Evolutionary conservation across 352 stramenopile genomes (phyloP).

Genomic region (Thalassiosira hispida): DNA sequence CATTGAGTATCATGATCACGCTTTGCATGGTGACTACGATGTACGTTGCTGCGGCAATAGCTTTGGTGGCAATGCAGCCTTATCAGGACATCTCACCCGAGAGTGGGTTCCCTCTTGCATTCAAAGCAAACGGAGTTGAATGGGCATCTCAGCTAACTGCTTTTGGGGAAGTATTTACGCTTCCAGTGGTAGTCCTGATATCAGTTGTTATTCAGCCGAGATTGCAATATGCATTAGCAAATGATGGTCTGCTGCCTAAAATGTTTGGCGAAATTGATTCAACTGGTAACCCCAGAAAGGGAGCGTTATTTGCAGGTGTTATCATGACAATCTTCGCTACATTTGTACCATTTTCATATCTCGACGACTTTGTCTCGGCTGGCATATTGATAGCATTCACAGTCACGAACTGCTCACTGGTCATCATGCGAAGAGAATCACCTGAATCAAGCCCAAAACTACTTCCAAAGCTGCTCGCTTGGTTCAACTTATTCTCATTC

Average conservation of each 20-base stretch:
- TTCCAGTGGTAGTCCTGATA: constrained; percentile 93
- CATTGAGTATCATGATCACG: constrained; percentile 89
- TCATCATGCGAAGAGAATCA: constrained; percentile 63
- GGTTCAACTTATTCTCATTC: constrained; percentile 67
- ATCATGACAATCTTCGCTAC: constrained; percentile 77
- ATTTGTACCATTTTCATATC: constrained; percentile 74
- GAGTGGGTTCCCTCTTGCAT: constrained; percentile 65
- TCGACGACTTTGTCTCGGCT: constrained; percentile 78
- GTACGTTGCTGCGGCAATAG: constrained; percentile 89
- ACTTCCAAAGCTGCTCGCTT: constrained; percentile 44
- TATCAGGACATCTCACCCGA: constrained; percentile 78
- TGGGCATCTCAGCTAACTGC: constrained; percentile 76
- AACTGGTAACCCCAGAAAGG: constrained; percentile 55
- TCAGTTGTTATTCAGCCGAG: constrained; percentile 92
- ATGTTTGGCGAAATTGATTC: constrained; percentile 87
- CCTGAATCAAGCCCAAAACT: constrained; percentile 39
- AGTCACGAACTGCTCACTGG: constrained; percentile 71
- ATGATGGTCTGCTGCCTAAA: constrained; percentile 91
- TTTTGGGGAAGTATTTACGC: constrained; percentile 90
- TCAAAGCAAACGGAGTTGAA: constrained; percentile 65
- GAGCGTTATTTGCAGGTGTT: constrained; percentile 50
- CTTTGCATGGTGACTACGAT: constrained; percentile 86
- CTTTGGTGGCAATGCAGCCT: constrained; percentile 85
- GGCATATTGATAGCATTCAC: constrained; percentile 78
- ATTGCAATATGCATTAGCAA: constrained; percentile 91